Percentiles rank a stretch among this genome's conserved stretches.
Conservation (phyloP, 176 grass and related monocot genomes). For the Rhynchospora breviuscula region DNA sequence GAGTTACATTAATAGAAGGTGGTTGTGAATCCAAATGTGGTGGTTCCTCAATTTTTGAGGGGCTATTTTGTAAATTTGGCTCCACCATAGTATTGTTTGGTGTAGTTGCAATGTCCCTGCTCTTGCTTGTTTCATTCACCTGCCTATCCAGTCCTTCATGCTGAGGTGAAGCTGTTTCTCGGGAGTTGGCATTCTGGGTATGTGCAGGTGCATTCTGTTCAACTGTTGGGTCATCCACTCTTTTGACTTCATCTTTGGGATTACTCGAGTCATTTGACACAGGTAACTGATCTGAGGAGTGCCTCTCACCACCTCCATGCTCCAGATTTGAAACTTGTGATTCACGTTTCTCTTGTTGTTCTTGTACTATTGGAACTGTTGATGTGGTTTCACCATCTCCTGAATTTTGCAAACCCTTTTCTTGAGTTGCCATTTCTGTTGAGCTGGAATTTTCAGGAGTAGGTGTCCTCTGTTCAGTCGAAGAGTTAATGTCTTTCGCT, state of each 20-base stretch:
- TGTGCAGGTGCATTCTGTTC: neutral
- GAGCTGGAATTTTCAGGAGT: neutral
- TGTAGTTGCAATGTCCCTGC: conserved; percentile 1
- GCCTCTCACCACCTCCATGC: conserved; percentile 1
- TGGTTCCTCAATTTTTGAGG: conserved; percentile 45
- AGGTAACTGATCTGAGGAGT: neutral
- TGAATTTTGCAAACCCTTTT: neutral
- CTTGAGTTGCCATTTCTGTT: neutral
- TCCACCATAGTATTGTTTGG: conserved; percentile 18
- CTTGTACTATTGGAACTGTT: neutral
- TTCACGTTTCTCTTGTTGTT: neutral
- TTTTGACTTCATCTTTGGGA: conserved; percentile 25
- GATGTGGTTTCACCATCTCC: neutral
- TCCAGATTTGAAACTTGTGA: conserved; percentile 7
- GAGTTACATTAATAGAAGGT: conserved; percentile 51
- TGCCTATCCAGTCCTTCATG: neutral
- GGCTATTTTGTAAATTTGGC: conserved; percentile 38
- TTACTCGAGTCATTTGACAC: neutral
- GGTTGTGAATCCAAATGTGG: conserved; percentile 22
- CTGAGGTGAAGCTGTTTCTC: neutral
- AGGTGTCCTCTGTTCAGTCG: neutral
- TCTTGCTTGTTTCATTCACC: conserved; percentile 13
- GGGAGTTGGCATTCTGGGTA: neutral
- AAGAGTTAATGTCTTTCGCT: neutral
- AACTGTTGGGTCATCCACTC: neutral